Percentiles rank a stretch among this genome's conserved stretches.
phyloP scores from a whole-genome alignment of 805 yeast genomes.

The Candida nonsorbophila region DNA sequence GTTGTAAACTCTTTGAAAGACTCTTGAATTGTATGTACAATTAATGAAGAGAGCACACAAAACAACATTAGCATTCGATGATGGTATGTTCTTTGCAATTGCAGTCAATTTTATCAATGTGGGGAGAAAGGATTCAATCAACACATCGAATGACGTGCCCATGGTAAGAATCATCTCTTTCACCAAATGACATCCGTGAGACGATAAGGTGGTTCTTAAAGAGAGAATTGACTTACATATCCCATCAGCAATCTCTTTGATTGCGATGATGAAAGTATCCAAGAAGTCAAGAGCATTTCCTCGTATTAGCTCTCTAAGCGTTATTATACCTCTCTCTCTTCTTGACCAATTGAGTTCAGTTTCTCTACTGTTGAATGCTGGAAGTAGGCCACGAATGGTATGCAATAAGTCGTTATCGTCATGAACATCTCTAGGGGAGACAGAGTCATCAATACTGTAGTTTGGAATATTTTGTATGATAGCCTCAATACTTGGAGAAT shows the following conservation, averaged over 20 bases:
- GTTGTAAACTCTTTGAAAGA: conserved; percentile 43
- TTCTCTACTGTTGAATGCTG: conserved; percentile 63
- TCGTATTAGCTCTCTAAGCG: conserved; percentile 54
- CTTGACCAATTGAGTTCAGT: conserved; percentile 82
- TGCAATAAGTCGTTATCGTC: no score
- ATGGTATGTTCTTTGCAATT: conserved; percentile 61
- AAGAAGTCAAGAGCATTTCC: conserved; percentile 41
- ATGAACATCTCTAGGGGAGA: no score
- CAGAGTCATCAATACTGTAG: no score
- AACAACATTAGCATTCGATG: conserved; percentile 51
- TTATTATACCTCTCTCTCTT: conserved; percentile 59
- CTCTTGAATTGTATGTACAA: conserved; percentile 48
- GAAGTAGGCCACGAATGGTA: conserved; percentile 14
- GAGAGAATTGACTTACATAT: conserved; percentile 65
- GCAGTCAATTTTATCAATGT: conserved; percentile 49
- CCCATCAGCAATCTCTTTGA: conserved; percentile 41
- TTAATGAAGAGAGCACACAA: conserved; percentile 51
- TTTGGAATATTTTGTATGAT: no score
- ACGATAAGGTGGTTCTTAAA: conserved; percentile 76
- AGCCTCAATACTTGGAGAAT: no score
- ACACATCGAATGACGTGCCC: conserved; percentile 36
- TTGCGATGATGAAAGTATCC: conserved; percentile 38
- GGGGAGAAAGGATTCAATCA: conserved; percentile 46
- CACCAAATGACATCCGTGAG: conserved; percentile 68
- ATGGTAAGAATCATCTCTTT: conserved; percentile 55